Evolutionary conservation across 2,329 filamentous ascomycete species (phyloP), one percentile per base, ranked within the genome.

Genomic region (Nannizzia gypsea): DNA sequence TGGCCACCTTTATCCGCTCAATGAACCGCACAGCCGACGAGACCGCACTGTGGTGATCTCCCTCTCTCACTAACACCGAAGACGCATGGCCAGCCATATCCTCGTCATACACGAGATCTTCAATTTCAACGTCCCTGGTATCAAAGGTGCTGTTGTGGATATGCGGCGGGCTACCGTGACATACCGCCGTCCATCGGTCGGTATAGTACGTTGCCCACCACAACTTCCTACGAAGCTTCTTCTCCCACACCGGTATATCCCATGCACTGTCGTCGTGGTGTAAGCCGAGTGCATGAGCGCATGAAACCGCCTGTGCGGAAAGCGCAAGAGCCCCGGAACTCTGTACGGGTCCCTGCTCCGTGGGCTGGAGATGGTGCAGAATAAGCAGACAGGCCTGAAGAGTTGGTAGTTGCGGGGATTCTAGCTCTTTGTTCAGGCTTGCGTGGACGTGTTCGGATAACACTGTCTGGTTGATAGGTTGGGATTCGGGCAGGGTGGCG

Each of bases 221-320:
- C 3, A 58, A 6, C n/a, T 50, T 46, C 57, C 57, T 50, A 13
- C 57, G 36, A 42, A 58, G 44, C 13, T 24, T 24, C 42, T 50
- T 58, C 17, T 58, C 57, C 57, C 40, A 36, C 15, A 13, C 57
- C 11, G 57, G 57, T 34, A 58, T 48, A 36, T 31, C 57, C 57
- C 57, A 58, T 28, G 48, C 5, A 2, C 40, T 34, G 13, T 40
- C 24, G 34, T 58, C 24, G 28, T n/a, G 57, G 24, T 58, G 57
- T 50, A 58, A 11, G n/a, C 57, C 57, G n/a, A 58, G 24, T n/a
- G 24, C 42, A n/a, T 50, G 57, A 17, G 40, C 57, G 15, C 24
- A 48, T n/a, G 57, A 44, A 36, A 58, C 28, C n/a, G 57, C 57
- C 44, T 58, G 57, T 5, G 40, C 57, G 3, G 57, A 34, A 13